Base-by-base conservation (phyloP, 2,329 filamentous ascomycete genomes). In the Knufia fluminis region DNA sequence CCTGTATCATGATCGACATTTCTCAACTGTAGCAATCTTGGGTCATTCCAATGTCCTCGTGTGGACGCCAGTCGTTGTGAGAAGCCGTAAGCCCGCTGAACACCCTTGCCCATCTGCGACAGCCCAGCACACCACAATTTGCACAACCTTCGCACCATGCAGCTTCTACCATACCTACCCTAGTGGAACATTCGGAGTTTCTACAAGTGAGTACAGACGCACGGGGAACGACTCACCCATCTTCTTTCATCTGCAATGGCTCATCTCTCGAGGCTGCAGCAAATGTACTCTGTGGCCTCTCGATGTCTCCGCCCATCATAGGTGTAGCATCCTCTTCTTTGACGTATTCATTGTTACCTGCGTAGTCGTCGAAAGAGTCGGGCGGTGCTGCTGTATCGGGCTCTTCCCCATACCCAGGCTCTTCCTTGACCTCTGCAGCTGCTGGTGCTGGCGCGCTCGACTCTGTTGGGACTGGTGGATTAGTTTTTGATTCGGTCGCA, bases 221-320 rank as follows among this genome's bases (percentile, higher is more conserved):
- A 51, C 50, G 52, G 56, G 58, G 51, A 50, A 56, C 45, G 49
- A 80, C 87, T 90, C 82, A 94, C 87, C 87, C 87, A 65, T 94
- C 87, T 79, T 94, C 87, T 69, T 94, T 94, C 50, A 90, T 86
- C 53, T 82, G 84, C 54, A 85, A 71, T 40, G 63, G 48, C 28
- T 58, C 52, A 24, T 49, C 49, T 45, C 35, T 49, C 8, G 20
- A 31, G 16, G 24, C 31, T 20, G 19, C 17, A 17, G 20, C 35
- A 20, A 22, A 3, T 4, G 39, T 48, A 31, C 46, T 71, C 40
- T 64, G 66, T 41, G 67, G 65, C 44, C 57, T 60, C 38, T 66
- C 66, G 23, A 61, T 45, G 28, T 69, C 65, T 28, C 52, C 57
- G 42, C 56, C 56, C 46, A 59, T 56, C 46, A 59, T 47, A 23